Conservation (phyloP, 805 yeast species). For the Zygosaccharomyces bailii region DNA sequence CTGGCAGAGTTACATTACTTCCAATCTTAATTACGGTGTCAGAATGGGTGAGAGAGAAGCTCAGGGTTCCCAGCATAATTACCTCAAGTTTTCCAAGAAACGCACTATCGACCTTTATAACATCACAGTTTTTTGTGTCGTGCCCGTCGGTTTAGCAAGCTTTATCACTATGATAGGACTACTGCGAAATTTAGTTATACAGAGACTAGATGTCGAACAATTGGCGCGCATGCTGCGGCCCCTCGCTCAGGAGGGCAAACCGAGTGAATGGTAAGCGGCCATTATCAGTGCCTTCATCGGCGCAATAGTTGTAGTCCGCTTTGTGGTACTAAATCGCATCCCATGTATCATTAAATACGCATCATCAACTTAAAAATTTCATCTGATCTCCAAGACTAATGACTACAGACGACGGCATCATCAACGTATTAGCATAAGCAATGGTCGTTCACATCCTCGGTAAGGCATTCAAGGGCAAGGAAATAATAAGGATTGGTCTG, state of each 20-base stretch:
- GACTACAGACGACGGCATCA: not conserved
- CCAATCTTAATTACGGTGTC: constrained; percentile 49
- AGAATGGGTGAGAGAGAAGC: constrained; percentile 14
- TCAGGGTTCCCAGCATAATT: constrained; percentile 2
- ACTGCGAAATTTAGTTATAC: constrained; percentile 67
- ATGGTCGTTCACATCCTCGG: constrained; percentile 55
- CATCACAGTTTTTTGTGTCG: constrained; percentile 92
- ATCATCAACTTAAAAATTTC: not conserved
- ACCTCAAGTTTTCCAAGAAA: constrained; percentile 27
- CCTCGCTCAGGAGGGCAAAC: not conserved
- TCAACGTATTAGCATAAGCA: constrained; percentile 2
- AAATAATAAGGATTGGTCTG: constrained; percentile 52
- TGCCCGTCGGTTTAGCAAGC: constrained; percentile 95
- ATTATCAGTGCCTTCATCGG: too few relatives aligned
- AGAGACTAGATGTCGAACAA: constrained; percentile 58
- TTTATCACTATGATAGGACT: constrained; percentile 87
- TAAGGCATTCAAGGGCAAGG: constrained; percentile 46
- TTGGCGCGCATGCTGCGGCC: constrained; percentile 20
- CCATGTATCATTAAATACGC: constrained; percentile 6
- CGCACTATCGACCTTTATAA: constrained; percentile 83
- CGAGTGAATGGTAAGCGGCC: not conserved
- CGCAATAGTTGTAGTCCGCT: too few relatives aligned
- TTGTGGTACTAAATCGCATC: constrained; percentile 2
- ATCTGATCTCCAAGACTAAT: not conserved
- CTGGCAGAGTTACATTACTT: constrained; percentile 83